These are phyloP conservation scores for Uncinocarpus reesii DNA, from an alignment of 2,329 filamentous ascomycete species.

Conservation along the genomic window DNA sequence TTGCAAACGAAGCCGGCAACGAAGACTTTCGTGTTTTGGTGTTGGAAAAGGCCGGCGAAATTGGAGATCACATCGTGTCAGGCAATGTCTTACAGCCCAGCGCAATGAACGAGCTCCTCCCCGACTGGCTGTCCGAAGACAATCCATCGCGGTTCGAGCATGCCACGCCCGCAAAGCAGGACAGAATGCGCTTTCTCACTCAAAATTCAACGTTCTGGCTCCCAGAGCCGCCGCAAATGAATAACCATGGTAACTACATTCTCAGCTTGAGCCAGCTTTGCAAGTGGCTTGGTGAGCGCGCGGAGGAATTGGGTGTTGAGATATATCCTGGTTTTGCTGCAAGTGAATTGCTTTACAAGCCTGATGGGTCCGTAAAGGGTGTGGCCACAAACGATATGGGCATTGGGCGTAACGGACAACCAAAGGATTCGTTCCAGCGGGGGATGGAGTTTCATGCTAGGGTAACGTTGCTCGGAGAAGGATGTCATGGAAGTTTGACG, in stretches of 20 bases:
- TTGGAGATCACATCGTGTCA: constrained; percentile 90
- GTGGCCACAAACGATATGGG: constrained; percentile 95
- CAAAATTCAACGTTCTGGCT: constrained; percentile 67
- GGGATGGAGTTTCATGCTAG: constrained; percentile 97
- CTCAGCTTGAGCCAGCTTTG: constrained; percentile 89
- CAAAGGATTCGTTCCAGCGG: constrained; percentile 84
- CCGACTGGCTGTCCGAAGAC: constrained; percentile 81
- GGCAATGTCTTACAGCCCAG: constrained; percentile 89
- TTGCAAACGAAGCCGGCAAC: constrained; percentile 88
- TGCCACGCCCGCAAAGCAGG: constrained; percentile 69
- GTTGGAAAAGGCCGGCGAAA: constrained; percentile 87
- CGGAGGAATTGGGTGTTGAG: constrained; percentile 93
- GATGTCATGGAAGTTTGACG: constrained; percentile 87
- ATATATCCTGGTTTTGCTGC: constrained; percentile 94
- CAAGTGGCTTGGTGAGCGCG: constrained; percentile 90
- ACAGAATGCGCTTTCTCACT: constrained; percentile 91
- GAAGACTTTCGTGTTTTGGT: constrained; percentile 90
- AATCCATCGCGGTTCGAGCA: constrained; percentile 82
- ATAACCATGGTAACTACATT: constrained; percentile 96
- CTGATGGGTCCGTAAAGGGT: constrained; percentile 80
- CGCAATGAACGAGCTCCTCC: constrained; percentile 78
- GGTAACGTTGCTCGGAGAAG: constrained; percentile 84
- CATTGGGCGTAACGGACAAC: constrained; percentile 66
- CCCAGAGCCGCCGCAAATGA: constrained; percentile 90
- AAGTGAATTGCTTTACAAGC: constrained; percentile 76